These are phyloP conservation scores for Acmispon strigosus DNA, from an alignment of 306 rosid genomes.

Conservation along the genomic window DNA sequence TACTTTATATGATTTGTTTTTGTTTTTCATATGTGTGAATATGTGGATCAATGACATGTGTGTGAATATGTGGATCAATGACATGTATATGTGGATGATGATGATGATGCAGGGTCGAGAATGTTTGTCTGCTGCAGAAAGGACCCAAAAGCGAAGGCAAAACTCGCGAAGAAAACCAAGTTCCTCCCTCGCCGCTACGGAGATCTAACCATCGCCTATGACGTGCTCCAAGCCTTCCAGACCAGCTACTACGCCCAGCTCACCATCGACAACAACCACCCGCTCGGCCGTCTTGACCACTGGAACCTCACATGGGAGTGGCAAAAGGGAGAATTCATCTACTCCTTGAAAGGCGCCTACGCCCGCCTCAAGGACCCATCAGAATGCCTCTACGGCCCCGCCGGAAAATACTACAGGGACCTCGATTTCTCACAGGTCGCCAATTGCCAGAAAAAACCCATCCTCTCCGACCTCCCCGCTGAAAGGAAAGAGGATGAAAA, in stretches of 20 bases:
- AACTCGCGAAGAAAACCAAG: conserved; percentile 26
- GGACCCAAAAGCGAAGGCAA: conserved; percentile 59
- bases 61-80: not conserved
- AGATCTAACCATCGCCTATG: conserved; percentile 63
- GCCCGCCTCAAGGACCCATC: conserved; percentile 45
- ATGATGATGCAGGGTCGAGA: conserved; percentile 33
- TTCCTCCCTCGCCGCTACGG: conserved; percentile 52
- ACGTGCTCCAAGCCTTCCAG: conserved; percentile 48
- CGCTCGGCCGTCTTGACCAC: conserved; percentile 77
- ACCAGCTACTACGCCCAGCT: conserved; percentile 59
- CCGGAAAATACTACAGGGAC: conserved; percentile 40
- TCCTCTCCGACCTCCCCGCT: conserved; percentile 60
- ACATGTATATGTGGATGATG: not conserved
- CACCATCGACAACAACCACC: conserved; percentile 62
- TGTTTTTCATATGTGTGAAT: not conserved
- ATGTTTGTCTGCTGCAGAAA: conserved; percentile 71
- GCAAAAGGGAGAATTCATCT: conserved; percentile 75
- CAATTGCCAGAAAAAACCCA: conserved; percentile 57
- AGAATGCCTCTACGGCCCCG: conserved; percentile 52
- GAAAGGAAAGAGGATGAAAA: conserved; percentile 46
- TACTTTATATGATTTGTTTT: not conserved
- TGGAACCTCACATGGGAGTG: conserved; percentile 94
- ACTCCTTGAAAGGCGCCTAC: conserved; percentile 60
- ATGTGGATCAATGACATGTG: too few relatives aligned
- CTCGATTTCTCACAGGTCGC: conserved; percentile 65